Conservation (phyloP, 2,329 filamentous ascomycete genomes). For the Colletotrichum salicis region DNA sequence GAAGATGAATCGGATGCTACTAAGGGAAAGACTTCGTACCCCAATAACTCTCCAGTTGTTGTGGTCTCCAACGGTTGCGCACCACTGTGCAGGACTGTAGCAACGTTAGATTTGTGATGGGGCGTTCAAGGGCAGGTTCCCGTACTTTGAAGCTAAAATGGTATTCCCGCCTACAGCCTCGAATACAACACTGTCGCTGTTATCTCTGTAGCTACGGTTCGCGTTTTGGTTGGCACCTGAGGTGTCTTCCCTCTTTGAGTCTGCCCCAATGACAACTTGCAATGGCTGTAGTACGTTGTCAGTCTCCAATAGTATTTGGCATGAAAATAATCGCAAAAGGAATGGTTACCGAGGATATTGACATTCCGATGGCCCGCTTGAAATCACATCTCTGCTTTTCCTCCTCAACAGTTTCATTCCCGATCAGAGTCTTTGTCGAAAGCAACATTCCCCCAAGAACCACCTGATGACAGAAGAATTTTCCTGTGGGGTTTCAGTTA, state of each 20-base stretch:
- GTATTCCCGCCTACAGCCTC: conserved; percentile 24
- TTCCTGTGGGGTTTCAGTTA: neutral
- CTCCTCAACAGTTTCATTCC: neutral
- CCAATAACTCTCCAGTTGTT: conserved; percentile 24
- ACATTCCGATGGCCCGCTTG: neutral
- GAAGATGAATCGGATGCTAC: too few species aligned
- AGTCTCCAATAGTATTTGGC: neutral
- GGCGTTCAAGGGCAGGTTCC: too few species aligned
- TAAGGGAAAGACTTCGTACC: neutral
- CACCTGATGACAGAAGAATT: conserved; percentile 22
- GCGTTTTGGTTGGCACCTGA: neutral
- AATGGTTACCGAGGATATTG: neutral
- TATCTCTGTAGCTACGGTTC: neutral
- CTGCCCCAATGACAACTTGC: neutral
- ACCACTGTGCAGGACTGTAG: conserved; percentile 15
- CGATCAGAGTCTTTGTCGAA: conserved; percentile 1
- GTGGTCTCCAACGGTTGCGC: neutral
- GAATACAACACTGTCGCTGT: conserved; percentile 4
- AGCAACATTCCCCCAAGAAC: conserved; percentile 17
- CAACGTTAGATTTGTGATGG: neutral
- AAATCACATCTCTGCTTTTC: conserved; percentile 1
- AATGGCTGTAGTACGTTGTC: neutral
- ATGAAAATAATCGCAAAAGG: too few species aligned
- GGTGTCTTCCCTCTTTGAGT: neutral
- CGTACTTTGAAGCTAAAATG: conserved; percentile 22